Conservation (phyloP, 2,329 filamentous ascomycete species). For the Phaeosphaeria sp. region DNA sequence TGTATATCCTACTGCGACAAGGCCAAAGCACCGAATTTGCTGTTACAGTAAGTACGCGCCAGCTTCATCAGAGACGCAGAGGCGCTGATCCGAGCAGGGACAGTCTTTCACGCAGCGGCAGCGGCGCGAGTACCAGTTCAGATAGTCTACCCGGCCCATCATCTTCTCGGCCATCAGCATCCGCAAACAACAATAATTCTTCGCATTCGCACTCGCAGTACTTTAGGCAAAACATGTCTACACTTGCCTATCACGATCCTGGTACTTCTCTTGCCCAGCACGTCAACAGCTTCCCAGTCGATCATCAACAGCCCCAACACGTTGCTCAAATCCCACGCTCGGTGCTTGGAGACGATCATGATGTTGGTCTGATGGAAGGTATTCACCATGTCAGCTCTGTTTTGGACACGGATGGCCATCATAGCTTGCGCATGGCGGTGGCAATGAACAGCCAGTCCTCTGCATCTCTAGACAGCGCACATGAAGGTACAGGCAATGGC, state of each 20-base stretch:
- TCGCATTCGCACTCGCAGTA: constrained; percentile 23
- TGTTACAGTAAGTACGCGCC: constrained; percentile 19
- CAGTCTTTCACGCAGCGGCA: constrained; percentile 18
- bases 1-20: constrained; percentile 41
- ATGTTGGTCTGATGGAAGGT: not conserved
- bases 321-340: constrained; percentile 31
- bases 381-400: constrained; percentile 10
- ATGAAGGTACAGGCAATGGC: constrained; percentile 37
- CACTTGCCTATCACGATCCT: constrained; percentile 21
- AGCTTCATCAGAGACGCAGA: not conserved
- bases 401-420: constrained; percentile 19
- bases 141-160: constrained; percentile 6
- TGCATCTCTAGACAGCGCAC: constrained; percentile 27
- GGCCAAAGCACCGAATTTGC: constrained; percentile 26
- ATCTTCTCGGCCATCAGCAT: constrained; percentile 16
- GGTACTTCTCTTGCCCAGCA: constrained; percentile 10
- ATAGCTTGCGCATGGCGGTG: constrained; percentile 31
- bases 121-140: constrained; percentile 12
- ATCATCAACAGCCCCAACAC: constrained; percentile 6
- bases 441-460: constrained; percentile 24
- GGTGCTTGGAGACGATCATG: constrained; percentile 12
- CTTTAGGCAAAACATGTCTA: constrained; percentile 34
- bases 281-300: constrained; percentile 1
- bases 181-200: constrained; percentile 16
- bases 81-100: constrained; percentile 19